Evolutionary conservation across 2,329 filamentous ascomycete species (phyloP).

Genomic region (Paracoccidioides brasiliensis): DNA sequence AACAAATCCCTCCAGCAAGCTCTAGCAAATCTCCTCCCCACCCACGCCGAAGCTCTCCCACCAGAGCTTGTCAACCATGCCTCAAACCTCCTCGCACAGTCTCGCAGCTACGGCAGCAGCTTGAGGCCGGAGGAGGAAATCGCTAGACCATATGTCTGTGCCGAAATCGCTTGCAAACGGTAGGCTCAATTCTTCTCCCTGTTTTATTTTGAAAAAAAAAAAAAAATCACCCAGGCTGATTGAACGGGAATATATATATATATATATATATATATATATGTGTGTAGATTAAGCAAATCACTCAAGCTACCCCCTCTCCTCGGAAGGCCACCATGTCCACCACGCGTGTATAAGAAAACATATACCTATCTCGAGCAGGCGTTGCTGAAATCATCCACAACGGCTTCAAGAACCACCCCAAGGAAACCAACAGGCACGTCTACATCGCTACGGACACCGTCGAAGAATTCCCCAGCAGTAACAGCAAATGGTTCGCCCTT

Average conservation of each 20-base stretch:
- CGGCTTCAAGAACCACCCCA: conserved; percentile 16
- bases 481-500: neutral
- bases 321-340: conserved; percentile 62
- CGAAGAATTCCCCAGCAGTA: conserved; percentile 4
- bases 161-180: conserved; percentile 82
- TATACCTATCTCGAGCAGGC: conserved; percentile 67
- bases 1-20: conserved; percentile 59
- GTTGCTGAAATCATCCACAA: conserved; percentile 33
- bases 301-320: conserved; percentile 67
- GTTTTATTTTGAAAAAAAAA: neutral
- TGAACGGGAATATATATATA: neutral
- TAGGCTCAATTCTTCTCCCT: conserved; percentile 22
- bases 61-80: conserved; percentile 58
- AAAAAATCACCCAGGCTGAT: neutral
- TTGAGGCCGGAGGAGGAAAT: conserved; percentile 80
- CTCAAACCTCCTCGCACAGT: conserved; percentile 64
- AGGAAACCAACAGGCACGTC: conserved; percentile 18
- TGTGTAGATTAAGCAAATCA: conserved; percentile 53
- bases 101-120: conserved; percentile 59
- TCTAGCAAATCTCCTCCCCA: conserved; percentile 60
- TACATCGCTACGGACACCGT: conserved; percentile 4
- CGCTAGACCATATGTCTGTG: conserved; percentile 70
- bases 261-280: neutral
- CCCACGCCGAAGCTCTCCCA: conserved; percentile 54
- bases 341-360: conserved; percentile 69